Evolutionary conservation across 768 basidiomycete species (phyloP).

Genomic region (Phaeolepiota aurea): DNA sequence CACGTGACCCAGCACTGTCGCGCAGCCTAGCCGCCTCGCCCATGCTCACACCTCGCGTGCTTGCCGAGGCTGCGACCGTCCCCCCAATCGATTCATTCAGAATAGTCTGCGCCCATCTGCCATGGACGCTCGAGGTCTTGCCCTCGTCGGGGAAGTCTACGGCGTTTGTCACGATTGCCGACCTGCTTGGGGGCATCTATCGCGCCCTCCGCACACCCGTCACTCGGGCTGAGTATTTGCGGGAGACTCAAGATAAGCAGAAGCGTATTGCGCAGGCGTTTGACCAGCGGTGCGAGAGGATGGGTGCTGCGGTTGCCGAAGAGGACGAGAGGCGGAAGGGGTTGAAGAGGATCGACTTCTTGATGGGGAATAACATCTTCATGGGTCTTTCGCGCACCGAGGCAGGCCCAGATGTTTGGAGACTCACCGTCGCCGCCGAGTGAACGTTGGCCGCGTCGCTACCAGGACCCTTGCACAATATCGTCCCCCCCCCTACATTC

Average conservation of each 20-base stretch:
- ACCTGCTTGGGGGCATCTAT: not conserved
- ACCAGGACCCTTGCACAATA: not conserved
- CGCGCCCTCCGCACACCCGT: constrained; percentile 2
- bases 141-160: constrained; percentile 11
- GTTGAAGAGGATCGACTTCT: constrained; percentile 38
- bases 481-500: not conserved
- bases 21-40: not conserved
- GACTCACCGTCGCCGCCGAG: constrained; percentile 8
- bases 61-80: constrained; percentile 14
- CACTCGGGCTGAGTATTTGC: not conserved
- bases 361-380: constrained; percentile 26
- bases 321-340: constrained; percentile 26
- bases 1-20: not conserved
- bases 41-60: constrained; percentile 10
- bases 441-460: not conserved
- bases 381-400: constrained; percentile 25
- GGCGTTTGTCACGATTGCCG: constrained; percentile 7
- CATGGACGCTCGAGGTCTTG: constrained; percentile 12
- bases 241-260: not conserved
- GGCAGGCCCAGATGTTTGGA: constrained; percentile 18
- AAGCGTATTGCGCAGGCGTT: not conserved
- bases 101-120: constrained; percentile 11
- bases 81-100: constrained; percentile 14
- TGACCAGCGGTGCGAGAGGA: not conserved
- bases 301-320: constrained; percentile 12